Evolutionary conservation across 139 green algal species (phyloP).

Genomic region (Chlorella sp.): DNA sequence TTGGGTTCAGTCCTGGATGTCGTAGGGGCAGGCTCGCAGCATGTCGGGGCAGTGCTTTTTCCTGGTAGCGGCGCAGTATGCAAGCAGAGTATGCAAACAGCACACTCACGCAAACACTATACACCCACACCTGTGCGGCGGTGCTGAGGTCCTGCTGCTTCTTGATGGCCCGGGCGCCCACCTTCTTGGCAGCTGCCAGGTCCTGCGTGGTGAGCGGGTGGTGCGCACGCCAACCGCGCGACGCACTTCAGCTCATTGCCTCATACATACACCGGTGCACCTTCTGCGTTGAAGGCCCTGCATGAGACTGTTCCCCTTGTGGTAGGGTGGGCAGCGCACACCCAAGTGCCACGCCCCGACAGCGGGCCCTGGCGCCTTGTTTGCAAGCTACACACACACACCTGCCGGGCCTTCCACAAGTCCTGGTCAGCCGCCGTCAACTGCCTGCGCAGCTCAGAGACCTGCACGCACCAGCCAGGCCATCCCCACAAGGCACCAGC

Average conservation of each 20-base stretch:
- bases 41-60: too few species aligned
- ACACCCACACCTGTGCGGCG: neutral
- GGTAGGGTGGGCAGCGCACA: neutral
- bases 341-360: too few species aligned
- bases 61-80: neutral
- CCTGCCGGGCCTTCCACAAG: slow-evolving; percentile 5
- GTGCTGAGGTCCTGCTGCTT: neutral
- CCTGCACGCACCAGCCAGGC: neutral
- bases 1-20: too few species aligned
- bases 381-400: neutral
- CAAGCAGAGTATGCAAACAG: neutral
- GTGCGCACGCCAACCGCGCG: neutral
- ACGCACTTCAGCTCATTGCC: too few species aligned
- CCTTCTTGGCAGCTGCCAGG: slow-evolving; percentile 9
- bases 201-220: too few species aligned
- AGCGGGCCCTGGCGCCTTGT: neutral
- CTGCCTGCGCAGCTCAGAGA: slow-evolving; percentile 17
- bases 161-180: neutral
- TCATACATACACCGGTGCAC: neutral
- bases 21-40: too few species aligned
- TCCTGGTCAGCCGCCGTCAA: slow-evolving; percentile 7
- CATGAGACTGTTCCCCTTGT: neutral
- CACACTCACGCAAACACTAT: neutral
- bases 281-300: neutral
- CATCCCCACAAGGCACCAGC: neutral